These are phyloP conservation scores for Colletotrichum sp. DNA, from an alignment of 2,329 filamentous ascomycete species.

Conservation along the genomic window DNA sequence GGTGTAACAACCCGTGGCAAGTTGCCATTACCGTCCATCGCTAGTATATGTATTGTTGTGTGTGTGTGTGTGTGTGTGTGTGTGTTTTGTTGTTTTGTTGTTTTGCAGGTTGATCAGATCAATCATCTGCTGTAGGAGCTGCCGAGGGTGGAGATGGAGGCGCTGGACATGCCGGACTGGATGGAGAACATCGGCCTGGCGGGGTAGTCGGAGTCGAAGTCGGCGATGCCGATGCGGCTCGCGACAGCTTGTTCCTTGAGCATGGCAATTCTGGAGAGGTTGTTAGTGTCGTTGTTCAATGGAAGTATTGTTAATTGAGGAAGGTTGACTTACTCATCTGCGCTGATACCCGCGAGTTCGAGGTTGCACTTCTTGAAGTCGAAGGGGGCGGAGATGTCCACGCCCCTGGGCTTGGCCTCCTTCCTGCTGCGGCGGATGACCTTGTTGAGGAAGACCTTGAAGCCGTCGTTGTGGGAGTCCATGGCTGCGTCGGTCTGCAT, in stretches of 20 bases:
- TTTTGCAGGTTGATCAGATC: background rate
- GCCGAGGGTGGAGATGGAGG: constrained; percentile 15
- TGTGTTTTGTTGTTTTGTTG: background rate
- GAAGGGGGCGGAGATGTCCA: constrained; percentile 62
- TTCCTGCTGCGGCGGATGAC: constrained; percentile 47
- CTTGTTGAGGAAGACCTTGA: constrained; percentile 48
- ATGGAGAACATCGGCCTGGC: constrained; percentile 11
- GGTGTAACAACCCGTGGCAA: background rate
- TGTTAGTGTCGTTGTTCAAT: background rate
- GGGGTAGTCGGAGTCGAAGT: constrained; percentile 25
- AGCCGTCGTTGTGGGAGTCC: constrained; percentile 44
- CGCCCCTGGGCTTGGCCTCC: constrained; percentile 40
- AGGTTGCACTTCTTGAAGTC: constrained; percentile 61
- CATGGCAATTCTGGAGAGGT: constrained; percentile 46
- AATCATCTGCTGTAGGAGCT: constrained; percentile 5
- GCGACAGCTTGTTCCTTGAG: constrained; percentile 59
- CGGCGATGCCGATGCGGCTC: constrained; percentile 50
- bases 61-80: background rate
- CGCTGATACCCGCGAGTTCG: constrained; percentile 57
- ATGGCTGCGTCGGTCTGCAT: constrained; percentile 17
- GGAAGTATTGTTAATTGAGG: background rate
- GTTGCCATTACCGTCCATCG: background rate
- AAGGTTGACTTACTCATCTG: constrained; percentile 58
- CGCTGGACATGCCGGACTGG: constrained; percentile 6
- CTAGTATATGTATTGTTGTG: background rate